phyloP scores from a whole-genome alignment of 805 yeast species.

The Nakazawaea sp. region DNA sequence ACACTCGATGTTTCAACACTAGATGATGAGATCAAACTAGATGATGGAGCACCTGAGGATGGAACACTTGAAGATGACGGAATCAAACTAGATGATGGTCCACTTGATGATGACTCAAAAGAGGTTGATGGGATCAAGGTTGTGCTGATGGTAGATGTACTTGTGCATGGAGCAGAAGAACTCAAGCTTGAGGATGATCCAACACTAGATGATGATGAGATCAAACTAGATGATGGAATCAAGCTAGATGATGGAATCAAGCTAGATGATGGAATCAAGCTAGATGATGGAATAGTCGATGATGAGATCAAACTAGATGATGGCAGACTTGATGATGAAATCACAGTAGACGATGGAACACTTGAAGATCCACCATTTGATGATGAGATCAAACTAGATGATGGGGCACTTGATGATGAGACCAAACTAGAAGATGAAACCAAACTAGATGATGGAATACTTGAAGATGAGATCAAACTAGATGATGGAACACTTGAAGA shows the following conservation, averaged over 20 bases:
- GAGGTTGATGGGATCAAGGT: neutral
- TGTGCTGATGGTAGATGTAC: slow-evolving; percentile 1
- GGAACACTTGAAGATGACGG: neutral
- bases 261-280: neutral
- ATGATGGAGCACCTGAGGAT: neutral
- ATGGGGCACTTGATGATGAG: slow-evolving; percentile 4
- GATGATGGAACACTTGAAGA: neutral
- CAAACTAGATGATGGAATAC: too few relatives aligned
- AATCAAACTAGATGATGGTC: neutral
- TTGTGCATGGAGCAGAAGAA: slow-evolving; percentile 9
- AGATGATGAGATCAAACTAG: neutral
- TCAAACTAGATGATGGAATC: neutral
- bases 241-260: slow-evolving; percentile 1
- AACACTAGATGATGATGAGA: slow-evolving; percentile 4
- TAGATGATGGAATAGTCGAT: slow-evolving; percentile 11
- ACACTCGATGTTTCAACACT: too few relatives aligned
- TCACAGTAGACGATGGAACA: slow-evolving; percentile 6
- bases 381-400: slow-evolving; percentile 1
- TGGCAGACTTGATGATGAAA: slow-evolving; percentile 9
- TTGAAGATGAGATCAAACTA: too few relatives aligned
- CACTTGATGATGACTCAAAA: neutral
- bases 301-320: slow-evolving; percentile 10
- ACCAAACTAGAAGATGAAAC: slow-evolving; percentile 4
- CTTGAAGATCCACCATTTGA: slow-evolving; percentile 9
- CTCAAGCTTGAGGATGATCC: slow-evolving; percentile 5